phyloP scores from a whole-genome alignment of 2,329 filamentous ascomycete species.

The Cercospora sojina region DNA sequence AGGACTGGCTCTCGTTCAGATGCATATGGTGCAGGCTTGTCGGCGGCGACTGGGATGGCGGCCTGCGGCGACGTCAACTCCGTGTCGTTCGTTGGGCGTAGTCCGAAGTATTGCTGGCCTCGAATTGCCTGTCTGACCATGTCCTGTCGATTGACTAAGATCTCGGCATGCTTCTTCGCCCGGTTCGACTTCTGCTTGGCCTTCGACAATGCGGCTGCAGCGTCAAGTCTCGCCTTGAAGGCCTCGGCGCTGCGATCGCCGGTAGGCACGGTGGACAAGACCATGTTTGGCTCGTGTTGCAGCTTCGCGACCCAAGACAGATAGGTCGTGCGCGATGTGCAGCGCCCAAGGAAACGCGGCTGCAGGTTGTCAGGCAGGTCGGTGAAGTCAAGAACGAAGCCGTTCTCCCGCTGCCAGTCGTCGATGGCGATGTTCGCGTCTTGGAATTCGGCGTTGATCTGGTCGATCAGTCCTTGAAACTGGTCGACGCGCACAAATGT shows the following conservation, averaged over 20 bases:
- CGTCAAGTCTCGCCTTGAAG: slow-evolving; percentile 57
- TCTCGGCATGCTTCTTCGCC: slow-evolving; percentile 35
- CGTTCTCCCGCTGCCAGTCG: slow-evolving; percentile 48
- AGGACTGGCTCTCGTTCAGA: slow-evolving; percentile 64
- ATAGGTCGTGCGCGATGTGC: slow-evolving; percentile 48
- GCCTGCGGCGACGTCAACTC: slow-evolving; percentile 17
- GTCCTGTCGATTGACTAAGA: slow-evolving; percentile 51
- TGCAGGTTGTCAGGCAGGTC: slow-evolving; percentile 63
- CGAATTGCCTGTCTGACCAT: slow-evolving; percentile 61
- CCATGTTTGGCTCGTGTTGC: slow-evolving; percentile 27
- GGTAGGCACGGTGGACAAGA: slow-evolving; percentile 9
- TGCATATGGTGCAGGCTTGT: slow-evolving; percentile 46
- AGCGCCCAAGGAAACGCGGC: slow-evolving; percentile 67
- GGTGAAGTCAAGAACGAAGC: slow-evolving; percentile 63
- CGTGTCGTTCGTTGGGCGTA: slow-evolving; percentile 48
- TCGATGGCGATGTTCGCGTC: slow-evolving; percentile 60
- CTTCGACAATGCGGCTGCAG: slow-evolving; percentile 52
- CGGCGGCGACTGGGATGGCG: slow-evolving; percentile 45
- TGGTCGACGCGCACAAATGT: slow-evolving; percentile 68
- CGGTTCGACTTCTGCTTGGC: slow-evolving; percentile 45
- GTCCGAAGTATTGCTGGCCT: slow-evolving; percentile 68
- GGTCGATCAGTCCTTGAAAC: slow-evolving; percentile 61
- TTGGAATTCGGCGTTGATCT: slow-evolving; percentile 61
- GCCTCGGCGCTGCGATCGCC: slow-evolving; percentile 44
- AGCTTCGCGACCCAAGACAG: slow-evolving; percentile 36